Conservation (phyloP, 1,284 basidiomycete genomes). For the Spongispora temasekensis region DNA sequence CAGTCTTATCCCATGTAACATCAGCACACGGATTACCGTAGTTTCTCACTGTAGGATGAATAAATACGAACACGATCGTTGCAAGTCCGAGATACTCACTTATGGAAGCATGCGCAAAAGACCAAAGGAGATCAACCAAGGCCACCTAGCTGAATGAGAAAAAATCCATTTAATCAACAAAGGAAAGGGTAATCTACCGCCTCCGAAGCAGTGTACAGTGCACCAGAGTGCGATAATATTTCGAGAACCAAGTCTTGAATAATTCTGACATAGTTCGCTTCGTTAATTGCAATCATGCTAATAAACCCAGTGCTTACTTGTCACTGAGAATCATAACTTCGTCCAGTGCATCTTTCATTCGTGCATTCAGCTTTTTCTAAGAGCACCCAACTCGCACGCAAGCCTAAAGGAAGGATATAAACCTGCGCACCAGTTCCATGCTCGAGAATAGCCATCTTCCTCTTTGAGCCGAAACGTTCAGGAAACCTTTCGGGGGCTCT, state of each 20-base stretch:
- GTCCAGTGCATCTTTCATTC: slow-evolving; percentile 82
- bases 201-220: slow-evolving; percentile 85
- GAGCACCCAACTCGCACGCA: neutral
- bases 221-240: slow-evolving; percentile 67
- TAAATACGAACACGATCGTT: neutral
- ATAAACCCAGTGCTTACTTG: slow-evolving; percentile 43
- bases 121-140: slow-evolving; percentile 82
- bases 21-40: slow-evolving; percentile 52
- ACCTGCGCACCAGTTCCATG: slow-evolving; percentile 67
- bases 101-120: slow-evolving; percentile 81
- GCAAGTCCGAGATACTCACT: slow-evolving; percentile 47
- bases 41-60: slow-evolving; percentile 55
- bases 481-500: slow-evolving; percentile 67
- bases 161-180: neutral
- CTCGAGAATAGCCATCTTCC: slow-evolving; percentile 76
- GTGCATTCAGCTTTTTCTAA: slow-evolving; percentile 78
- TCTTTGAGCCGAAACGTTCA: slow-evolving; percentile 68
- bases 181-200: slow-evolving; percentile 50
- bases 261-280: slow-evolving; percentile 56
- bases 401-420: neutral
- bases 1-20: neutral
- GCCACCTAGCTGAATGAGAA: slow-evolving; percentile 56
- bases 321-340: slow-evolving; percentile 84
- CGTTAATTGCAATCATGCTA: neutral
- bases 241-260: slow-evolving; percentile 70